A percentile compares a stretch with the other conserved stretches of the same genome.
Conservation (phyloP, 2,329 filamentous ascomycete genomes). For the Sclerotinia spermophila region DNA sequence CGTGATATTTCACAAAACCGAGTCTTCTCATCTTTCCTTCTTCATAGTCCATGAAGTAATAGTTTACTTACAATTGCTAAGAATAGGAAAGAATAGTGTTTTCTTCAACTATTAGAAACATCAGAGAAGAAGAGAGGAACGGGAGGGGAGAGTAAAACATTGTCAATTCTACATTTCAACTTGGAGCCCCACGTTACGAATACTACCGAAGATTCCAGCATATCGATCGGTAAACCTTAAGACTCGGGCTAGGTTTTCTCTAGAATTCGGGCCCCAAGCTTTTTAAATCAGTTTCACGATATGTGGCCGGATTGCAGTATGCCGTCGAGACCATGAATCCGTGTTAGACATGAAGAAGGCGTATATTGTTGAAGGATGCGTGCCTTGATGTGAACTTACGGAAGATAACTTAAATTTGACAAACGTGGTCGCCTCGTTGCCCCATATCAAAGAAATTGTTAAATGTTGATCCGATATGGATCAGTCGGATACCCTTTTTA, state of each 20-base stretch:
- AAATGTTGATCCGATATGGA: background rate
- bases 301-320: background rate
- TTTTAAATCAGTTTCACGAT: background rate
- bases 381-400: background rate
- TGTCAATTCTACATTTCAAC: background rate
- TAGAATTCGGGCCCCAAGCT: background rate
- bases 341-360: background rate
- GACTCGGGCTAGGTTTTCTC: background rate
- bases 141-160: background rate
- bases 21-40: background rate
- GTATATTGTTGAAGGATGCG: background rate
- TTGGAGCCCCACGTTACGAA: background rate
- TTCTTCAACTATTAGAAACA: background rate
- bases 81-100: background rate
- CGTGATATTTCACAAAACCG: background rate
- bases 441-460: background rate
- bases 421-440: background rate
- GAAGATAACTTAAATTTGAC: background rate
- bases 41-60: background rate
- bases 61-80: background rate
- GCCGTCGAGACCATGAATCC: no score
- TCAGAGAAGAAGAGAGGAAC: background rate
- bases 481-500: background rate
- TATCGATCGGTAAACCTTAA: background rate
- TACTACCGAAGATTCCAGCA: background rate